A percentile compares a stretch with the other conserved stretches of the same genome.
Conservation (phyloP, 768 basidiomycete species). For the Suillus brevipes region DNA sequence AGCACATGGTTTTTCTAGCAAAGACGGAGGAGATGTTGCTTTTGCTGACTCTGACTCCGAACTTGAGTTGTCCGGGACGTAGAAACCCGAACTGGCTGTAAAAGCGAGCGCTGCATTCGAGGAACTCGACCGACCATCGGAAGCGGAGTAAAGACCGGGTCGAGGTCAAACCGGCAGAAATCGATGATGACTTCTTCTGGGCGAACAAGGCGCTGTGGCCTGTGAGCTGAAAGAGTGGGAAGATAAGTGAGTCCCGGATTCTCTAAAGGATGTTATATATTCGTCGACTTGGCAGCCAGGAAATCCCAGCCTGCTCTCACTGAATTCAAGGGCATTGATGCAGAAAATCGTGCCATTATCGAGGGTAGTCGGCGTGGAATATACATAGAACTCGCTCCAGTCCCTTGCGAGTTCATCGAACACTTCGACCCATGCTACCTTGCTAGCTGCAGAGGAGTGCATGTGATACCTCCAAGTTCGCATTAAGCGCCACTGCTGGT, state of each 20-base stretch:
- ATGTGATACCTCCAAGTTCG: constrained; percentile 95
- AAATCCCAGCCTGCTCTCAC: constrained; percentile 29
- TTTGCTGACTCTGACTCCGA: constrained; percentile 85
- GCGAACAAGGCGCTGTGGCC: constrained; percentile 47
- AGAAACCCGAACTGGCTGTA: constrained; percentile 67
- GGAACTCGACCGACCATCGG: constrained; percentile 30
- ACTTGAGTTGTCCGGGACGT: constrained; percentile 53
- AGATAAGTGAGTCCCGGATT: constrained; percentile 81
- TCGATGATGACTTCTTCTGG: constrained; percentile 77
- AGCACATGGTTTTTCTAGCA: constrained; percentile 37
- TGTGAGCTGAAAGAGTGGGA: constrained; percentile 72
- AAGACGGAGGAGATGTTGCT: constrained; percentile 47
- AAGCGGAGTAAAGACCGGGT: constrained; percentile 72
- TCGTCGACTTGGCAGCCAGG: constrained; percentile 42
- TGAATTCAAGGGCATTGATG: constrained; percentile 81
- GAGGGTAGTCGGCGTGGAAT: constrained; percentile 90
- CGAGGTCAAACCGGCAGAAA: constrained; percentile 25
- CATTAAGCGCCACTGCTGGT: constrained; percentile 97
- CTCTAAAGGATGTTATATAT: constrained; percentile 86
- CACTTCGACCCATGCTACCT: constrained; percentile 90
- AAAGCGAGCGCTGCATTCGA: constrained; percentile 49
- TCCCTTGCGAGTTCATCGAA: constrained; percentile 90
- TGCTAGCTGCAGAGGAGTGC: constrained; percentile 85
- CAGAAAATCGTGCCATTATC: constrained; percentile 75
- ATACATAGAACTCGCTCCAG: constrained; percentile 81